Percentiles rank a stretch among this genome's conserved stretches.
Evolutionary conservation across 805 yeast species (phyloP).

Genomic region (Saturnispora besseyi): DNA sequence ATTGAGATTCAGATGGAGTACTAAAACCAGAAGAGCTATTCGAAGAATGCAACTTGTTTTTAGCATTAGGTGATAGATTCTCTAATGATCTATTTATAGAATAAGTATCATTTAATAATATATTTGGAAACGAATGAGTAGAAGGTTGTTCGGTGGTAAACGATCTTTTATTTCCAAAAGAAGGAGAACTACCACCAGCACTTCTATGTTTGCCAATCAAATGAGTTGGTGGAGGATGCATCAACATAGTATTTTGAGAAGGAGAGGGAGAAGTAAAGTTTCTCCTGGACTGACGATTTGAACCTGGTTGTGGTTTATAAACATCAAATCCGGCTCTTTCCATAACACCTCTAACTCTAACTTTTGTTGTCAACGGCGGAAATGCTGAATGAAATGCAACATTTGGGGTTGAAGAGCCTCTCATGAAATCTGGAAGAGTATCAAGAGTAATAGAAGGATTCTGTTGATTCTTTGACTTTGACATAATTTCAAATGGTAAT

Average conservation of each 20-base stretch:
- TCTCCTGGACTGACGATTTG: constrained; percentile 10
- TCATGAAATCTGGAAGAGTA: constrained; percentile 27
- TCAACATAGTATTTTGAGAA: not conserved
- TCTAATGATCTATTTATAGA: not conserved
- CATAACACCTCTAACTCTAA: constrained; percentile 57
- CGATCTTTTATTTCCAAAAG: not conserved
- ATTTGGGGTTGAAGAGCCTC: constrained; percentile 22
- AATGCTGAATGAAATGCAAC: constrained; percentile 45
- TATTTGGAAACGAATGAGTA: not conserved
- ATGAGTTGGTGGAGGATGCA: not conserved
- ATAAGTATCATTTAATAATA: not conserved
- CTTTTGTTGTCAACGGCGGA: constrained; percentile 60
- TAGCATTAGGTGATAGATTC: constrained; percentile 5
- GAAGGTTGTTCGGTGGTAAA: not conserved
- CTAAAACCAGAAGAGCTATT: not conserved
- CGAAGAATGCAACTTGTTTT: constrained; percentile 3
- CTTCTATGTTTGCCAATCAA: not conserved
- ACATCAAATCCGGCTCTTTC: constrained; percentile 80
- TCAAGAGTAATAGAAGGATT: constrained; percentile 17
- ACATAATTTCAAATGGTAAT: not conserved
- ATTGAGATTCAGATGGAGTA: not conserved
- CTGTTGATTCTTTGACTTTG: constrained; percentile 1
- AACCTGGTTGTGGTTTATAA: constrained; percentile 25
- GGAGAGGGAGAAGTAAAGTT: not conserved
- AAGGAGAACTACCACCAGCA: not conserved